Conservation (phyloP, 139 green algal species). For the Chlorella sp. region DNA sequence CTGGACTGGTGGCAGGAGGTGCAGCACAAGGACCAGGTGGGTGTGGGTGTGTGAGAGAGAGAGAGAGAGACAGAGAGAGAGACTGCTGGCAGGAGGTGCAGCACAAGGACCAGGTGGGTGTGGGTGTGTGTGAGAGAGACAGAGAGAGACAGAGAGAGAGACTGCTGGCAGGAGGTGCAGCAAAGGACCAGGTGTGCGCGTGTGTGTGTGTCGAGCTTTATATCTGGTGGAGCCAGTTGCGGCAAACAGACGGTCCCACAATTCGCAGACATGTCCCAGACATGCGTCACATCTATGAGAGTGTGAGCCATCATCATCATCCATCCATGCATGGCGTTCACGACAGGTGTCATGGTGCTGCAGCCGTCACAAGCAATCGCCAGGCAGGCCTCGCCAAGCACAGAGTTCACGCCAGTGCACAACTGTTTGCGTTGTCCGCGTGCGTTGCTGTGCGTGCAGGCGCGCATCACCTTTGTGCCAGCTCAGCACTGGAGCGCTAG, state of each 20-base stretch:
- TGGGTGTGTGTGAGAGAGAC: background rate
- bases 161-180: conserved; percentile 66
- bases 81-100: conserved; percentile 69
- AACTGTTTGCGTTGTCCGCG: background rate
- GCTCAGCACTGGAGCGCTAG: conserved; percentile 63
- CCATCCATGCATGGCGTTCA: background rate
- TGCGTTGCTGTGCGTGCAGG: background rate
- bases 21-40: conserved; percentile 21
- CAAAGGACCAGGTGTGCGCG: too few species aligned
- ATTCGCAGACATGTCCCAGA: background rate
- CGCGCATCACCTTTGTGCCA: conserved; percentile 6
- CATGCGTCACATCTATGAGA: background rate
- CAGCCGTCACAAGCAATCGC: background rate
- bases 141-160: conserved; percentile 3
- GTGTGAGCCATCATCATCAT: background rate
- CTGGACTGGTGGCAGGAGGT: conserved; percentile 75
- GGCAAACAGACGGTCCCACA: background rate
- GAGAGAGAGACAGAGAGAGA: background rate
- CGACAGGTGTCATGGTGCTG: too few species aligned
- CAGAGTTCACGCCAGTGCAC: background rate
- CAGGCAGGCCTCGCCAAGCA: background rate
- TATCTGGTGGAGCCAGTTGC: too few species aligned
- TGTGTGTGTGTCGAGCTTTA: too few species aligned
- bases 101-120: conserved; percentile 18
- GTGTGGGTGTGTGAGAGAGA: background rate